These are phyloP conservation scores for Coemansia sp. DNA, from an alignment of 192 early-diverging fungal species.

Conservation along the genomic window DNA sequence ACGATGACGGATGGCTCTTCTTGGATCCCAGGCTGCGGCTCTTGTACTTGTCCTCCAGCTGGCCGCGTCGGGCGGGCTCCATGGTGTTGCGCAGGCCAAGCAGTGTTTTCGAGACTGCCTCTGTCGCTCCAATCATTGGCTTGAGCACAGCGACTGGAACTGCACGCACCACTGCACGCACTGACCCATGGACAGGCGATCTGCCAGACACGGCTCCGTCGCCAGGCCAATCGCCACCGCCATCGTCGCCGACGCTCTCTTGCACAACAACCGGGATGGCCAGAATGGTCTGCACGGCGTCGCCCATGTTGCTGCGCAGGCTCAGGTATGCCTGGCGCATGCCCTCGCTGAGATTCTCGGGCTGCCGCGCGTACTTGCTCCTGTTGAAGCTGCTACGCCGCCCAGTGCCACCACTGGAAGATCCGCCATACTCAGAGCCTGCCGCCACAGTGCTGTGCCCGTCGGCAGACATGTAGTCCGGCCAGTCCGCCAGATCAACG, in stretches of 20 bases:
- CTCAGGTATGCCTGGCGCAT: slow-evolving; percentile 78
- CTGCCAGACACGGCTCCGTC: slow-evolving; percentile 44
- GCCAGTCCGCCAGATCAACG: slow-evolving; percentile 47
- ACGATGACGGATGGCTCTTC: slow-evolving; percentile 25
- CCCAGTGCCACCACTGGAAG: slow-evolving; percentile 5
- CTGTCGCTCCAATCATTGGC: slow-evolving; percentile 94
- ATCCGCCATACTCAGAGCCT: slow-evolving; percentile 6
- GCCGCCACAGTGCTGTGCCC: slow-evolving; percentile 17
- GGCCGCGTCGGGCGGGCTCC: slow-evolving; percentile 71
- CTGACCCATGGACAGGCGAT: slow-evolving; percentile 53
- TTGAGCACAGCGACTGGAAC: slow-evolving; percentile 88
- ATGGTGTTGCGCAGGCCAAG: slow-evolving; percentile 88
- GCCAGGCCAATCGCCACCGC: slow-evolving; percentile 17
- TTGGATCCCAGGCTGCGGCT: slow-evolving; percentile 35
- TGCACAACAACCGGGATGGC: slow-evolving; percentile 84
- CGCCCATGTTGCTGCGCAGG: slow-evolving; percentile 73
- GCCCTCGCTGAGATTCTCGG: slow-evolving; percentile 79
- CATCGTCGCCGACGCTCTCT: slow-evolving; percentile 53
- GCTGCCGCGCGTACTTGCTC: slow-evolving; percentile 86
- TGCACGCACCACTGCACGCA: slow-evolving; percentile 51
- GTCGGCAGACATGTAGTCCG: slow-evolving; percentile 42
- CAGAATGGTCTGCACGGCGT: slow-evolving; percentile 84
- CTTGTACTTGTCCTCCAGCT: slow-evolving; percentile 75
- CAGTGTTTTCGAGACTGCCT: slow-evolving; percentile 87
- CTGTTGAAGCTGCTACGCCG: slow-evolving; percentile 40